Evolutionary conservation across 139 green algal species (phyloP), one percentile per base, ranked within the genome.

Genomic region (Deuterostichococcus epilithicus): DNA sequence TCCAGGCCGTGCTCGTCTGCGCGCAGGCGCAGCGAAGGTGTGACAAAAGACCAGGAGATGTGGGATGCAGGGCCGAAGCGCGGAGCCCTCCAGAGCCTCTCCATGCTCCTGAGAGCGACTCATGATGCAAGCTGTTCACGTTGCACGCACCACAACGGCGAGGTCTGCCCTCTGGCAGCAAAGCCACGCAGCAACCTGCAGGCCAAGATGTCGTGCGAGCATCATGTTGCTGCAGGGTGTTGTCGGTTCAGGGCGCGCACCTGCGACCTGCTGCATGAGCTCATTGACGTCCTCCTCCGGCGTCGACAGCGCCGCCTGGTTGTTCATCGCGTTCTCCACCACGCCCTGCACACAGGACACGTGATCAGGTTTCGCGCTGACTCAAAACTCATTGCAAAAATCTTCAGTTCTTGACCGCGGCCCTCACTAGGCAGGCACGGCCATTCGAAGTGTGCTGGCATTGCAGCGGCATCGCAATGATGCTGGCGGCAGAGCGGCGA

Each of bases 1-100:
- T 98, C 94, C 82, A 98, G 70, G 5, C 88, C 89, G 83, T 98
- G 94, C 81, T 98, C 92, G 22, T 98, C 93, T 22, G 94, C 94
- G 32, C 32, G 5, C 10, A 2, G 0, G 25, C 34, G 5, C 5
- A 68, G 13, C 34, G 30, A 33, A 33, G 22, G 20, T 32, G 63
- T 26, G 22, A 58, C 33, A 20, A 47, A 3, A 73, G 45, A 28
- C 30, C 1, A 28, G 32, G 1, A 73, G 25, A 2, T 23, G 68
- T 30, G 1, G 33, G 34, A 44, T 30, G 28, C 23, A 44, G 20
- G 68, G 18, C 1, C 22, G 1, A 58, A 47, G 18, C 33, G 34
- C 45, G 1, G 34, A 73, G n/a, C n/a, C n/a, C n/a, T n/a, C n/a
- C n/a, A n/a, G n/a, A n/a, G n/a, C n/a, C n/a, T n/a, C n/a, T n/a